Conservation (phyloP, 2,329 filamentous ascomycete genomes). For the Xylaria sp. region DNA sequence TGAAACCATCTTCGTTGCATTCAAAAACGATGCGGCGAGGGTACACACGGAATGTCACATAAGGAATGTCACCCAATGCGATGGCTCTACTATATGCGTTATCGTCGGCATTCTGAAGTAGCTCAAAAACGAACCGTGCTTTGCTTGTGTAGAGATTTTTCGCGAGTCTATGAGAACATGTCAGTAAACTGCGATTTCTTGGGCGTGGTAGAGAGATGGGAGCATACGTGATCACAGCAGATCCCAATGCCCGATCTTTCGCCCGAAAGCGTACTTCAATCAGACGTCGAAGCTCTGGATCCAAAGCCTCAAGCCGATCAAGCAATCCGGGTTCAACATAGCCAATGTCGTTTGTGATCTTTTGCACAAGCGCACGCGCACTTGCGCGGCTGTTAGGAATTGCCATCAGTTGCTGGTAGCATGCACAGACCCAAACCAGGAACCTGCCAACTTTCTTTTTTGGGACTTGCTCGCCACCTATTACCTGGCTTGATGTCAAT, state of each 20-base stretch:
- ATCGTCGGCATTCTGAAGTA: conserved; percentile 62
- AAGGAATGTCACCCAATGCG: conserved; percentile 35
- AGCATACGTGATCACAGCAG: conserved; percentile 9
- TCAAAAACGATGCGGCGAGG: conserved; percentile 50
- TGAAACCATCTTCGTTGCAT: conserved; percentile 58
- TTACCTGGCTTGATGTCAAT: neutral
- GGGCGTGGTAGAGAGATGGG: neutral
- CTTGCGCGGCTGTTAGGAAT: neutral
- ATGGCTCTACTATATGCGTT: conserved; percentile 46
- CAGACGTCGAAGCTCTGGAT: neutral
- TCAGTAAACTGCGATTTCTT: neutral
- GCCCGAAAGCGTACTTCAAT: conserved; percentile 5
- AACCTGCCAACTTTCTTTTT: neutral
- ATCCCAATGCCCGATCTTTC: conserved; percentile 12
- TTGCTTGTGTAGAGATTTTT: conserved; percentile 50
- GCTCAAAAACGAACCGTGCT: conserved; percentile 56
- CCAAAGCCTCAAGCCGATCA: conserved; percentile 7
- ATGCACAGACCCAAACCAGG: no score
- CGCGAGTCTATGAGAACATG: conserved; percentile 43
- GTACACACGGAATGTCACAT: conserved; percentile 45
- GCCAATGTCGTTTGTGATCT: conserved; percentile 7
- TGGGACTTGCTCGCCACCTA: neutral
- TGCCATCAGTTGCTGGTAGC: neutral
- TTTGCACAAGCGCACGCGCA: conserved; percentile 8
- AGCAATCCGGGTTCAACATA: conserved; percentile 8